phyloP scores from a whole-genome alignment of 768 basidiomycete species.

The Naganishia vishniacii region DNA sequence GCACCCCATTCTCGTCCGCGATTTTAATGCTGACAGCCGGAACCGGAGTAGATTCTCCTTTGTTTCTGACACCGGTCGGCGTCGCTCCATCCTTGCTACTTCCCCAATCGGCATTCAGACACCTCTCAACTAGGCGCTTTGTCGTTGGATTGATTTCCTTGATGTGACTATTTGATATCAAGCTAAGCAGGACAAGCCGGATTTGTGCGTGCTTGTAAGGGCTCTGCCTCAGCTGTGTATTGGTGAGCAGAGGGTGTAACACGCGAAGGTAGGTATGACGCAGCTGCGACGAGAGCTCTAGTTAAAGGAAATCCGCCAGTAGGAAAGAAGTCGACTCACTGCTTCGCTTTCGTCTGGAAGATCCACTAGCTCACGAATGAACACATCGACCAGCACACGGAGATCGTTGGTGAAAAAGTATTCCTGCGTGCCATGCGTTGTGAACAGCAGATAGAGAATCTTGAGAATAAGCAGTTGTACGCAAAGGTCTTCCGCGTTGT shows the following conservation, averaged over 20 bases:
- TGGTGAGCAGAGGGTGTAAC: conserved; percentile 85
- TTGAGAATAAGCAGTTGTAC: conserved; percentile 93
- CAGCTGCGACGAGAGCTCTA: conserved; percentile 53
- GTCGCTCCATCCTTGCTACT: conserved; percentile 17
- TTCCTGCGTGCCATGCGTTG: conserved; percentile 83
- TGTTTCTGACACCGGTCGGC: background rate
- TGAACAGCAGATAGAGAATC: conserved; percentile 88
- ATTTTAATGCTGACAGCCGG: conserved; percentile 2
- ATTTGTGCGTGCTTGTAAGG: conserved; percentile 92
- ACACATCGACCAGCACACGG: conserved; percentile 92
- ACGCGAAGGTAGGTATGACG: conserved; percentile 97
- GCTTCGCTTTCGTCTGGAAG: conserved; percentile 90
- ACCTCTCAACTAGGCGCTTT: conserved; percentile 82
- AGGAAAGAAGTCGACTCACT: conserved; percentile 59
- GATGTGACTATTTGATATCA: conserved; percentile 67
- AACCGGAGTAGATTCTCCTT: background rate
- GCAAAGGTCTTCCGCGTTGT: conserved; percentile 82
- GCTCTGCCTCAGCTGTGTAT: conserved; percentile 75
- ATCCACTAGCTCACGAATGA: conserved; percentile 86
- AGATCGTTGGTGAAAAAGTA: conserved; percentile 99
- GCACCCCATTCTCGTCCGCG: conserved; percentile 10
- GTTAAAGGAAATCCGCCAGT: no score
- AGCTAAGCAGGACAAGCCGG: conserved; percentile 69
- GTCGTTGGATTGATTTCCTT: conserved; percentile 82
- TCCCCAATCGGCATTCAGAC: conserved; percentile 74